A percentile compares a stretch with the other conserved stretches of the same genome.
Evolutionary conservation across 2,329 filamentous ascomycete species (phyloP).

Genomic region (Sordariomycetes sp.): DNA sequence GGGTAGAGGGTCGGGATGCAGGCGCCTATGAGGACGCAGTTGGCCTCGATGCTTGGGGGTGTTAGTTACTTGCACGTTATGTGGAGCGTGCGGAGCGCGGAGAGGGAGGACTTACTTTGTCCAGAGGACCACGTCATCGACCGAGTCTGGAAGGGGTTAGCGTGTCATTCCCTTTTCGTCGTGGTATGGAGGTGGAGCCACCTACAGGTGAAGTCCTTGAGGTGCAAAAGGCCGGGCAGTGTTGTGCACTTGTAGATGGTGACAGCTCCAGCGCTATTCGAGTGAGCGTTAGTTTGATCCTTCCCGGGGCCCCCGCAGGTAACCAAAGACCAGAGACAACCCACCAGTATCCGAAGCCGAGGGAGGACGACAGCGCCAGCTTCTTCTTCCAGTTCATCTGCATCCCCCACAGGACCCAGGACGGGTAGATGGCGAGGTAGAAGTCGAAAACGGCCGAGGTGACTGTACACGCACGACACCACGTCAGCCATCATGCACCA

Average conservation of each 20-base stretch:
- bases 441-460: conserved; percentile 24
- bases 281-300: too few relatives aligned
- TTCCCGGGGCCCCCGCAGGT: too few relatives aligned
- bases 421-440: conserved; percentile 31
- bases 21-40: conserved; percentile 4
- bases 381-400: conserved; percentile 28
- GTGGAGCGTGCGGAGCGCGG: too few relatives aligned
- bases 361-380: conserved; percentile 21
- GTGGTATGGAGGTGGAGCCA: not conserved
- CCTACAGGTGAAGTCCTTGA: conserved; percentile 6
- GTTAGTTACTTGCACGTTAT: not conserved
- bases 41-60: conserved; percentile 2
- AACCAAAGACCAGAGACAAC: too few relatives aligned
- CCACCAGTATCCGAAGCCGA: conserved; percentile 27
- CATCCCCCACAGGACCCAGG: conserved; percentile 22
- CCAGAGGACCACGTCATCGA: conserved; percentile 1
- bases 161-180: too few relatives aligned
- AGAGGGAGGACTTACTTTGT: conserved; percentile 1
- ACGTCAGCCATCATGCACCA: too few relatives aligned
- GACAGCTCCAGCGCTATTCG: conserved; percentile 13
- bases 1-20: conserved; percentile 5
- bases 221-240: conserved; percentile 16
- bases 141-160: too few relatives aligned
- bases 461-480: not conserved
- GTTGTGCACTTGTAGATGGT: conserved; percentile 23